Conservation (phyloP, 2,329 filamentous ascomycete species). For the Sclerotiophoma versabilis region DNA sequence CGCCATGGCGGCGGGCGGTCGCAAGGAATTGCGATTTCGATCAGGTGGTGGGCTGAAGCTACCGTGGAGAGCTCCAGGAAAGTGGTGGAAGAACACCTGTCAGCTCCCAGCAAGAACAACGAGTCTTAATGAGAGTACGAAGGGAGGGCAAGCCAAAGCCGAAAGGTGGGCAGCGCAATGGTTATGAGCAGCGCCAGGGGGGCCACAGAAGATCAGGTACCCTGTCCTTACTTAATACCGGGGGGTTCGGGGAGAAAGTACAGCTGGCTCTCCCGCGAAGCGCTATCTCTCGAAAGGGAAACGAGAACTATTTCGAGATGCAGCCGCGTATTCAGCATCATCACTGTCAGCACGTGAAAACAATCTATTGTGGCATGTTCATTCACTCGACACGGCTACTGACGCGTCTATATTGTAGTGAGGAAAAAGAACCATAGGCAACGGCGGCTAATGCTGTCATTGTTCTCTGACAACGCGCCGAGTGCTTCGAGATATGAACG, state of each 20-base stretch:
- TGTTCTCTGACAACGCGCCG: neutral
- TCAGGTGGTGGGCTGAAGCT: conserved; percentile 28
- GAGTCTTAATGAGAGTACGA: conserved; percentile 47
- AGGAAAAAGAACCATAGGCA: neutral
- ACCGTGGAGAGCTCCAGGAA: conserved; percentile 17
- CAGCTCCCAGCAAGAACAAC: conserved; percentile 19
- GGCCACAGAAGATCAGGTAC: conserved; percentile 29
- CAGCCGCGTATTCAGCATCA: conserved; percentile 16
- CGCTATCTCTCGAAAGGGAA: conserved; percentile 29
- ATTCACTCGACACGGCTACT: neutral
- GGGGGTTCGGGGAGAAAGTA: conserved; percentile 31
- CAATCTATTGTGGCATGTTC: no score
- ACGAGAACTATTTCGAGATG: conserved; percentile 29
- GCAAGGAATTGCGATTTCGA: conserved; percentile 28
- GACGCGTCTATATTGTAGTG: neutral
- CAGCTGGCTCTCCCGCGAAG: conserved; percentile 34
- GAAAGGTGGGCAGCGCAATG: conserved; percentile 29
- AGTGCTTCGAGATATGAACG: conserved; percentile 7
- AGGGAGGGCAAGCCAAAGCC: conserved; percentile 35
- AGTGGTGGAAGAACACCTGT: conserved; percentile 19
- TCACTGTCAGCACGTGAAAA: conserved; percentile 1
- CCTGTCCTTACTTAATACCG: conserved; percentile 32
- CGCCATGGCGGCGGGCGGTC: conserved; percentile 46
- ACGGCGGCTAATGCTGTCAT: neutral
- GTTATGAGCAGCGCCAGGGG: conserved; percentile 34